Evolutionary conservation across 352 stramenopile genomes (phyloP).

Genomic region (Phytophthora sansomeana): DNA sequence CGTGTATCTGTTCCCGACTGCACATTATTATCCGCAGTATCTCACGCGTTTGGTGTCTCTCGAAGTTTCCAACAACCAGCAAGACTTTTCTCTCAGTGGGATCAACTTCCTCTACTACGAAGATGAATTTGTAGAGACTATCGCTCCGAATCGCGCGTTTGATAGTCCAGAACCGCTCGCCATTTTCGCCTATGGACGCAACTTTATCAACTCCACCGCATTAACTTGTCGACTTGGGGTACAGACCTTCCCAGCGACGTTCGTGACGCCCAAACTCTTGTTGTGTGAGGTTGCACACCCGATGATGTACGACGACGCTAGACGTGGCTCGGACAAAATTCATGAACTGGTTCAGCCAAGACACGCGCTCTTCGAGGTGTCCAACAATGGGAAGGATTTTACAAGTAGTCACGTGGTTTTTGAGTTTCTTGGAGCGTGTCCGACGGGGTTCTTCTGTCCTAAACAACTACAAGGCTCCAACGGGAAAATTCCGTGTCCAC

Average conservation of each 20-base stretch:
- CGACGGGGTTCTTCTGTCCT: constrained; percentile 90
- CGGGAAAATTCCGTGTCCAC: constrained; percentile 63
- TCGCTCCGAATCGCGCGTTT: constrained; percentile 68
- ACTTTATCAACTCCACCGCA: constrained; percentile 94
- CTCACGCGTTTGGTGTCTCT: constrained; percentile 89
- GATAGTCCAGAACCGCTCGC: constrained; percentile 48
- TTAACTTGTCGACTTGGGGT: constrained; percentile 92
- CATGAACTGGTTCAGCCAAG: constrained; percentile 33
- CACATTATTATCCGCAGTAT: constrained; percentile 91
- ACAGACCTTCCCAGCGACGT: constrained; percentile 81
- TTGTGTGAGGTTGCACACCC: constrained; percentile 84
- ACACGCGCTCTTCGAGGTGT: constrained; percentile 88
- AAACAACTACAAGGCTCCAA: constrained; percentile 51
- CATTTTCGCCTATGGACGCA: constrained; percentile 74
- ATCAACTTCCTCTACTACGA: constrained; percentile 94
- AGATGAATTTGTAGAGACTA: constrained; percentile 75
- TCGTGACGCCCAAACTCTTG: constrained; percentile 86
- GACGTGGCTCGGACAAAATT: constrained; percentile 21
- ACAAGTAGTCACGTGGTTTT: constrained; percentile 80
- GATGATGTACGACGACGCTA: constrained; percentile 48
- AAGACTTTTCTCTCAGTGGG: constrained; percentile 94
- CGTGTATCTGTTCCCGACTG: constrained; percentile 80
- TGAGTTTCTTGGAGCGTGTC: constrained; percentile 84
- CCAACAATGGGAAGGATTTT: constrained; percentile 96
- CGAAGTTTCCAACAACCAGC: constrained; percentile 96